These are phyloP conservation scores for Pyrus hybrid DNA, from an alignment of 331 rosid genomes.

Conservation along the genomic window DNA sequence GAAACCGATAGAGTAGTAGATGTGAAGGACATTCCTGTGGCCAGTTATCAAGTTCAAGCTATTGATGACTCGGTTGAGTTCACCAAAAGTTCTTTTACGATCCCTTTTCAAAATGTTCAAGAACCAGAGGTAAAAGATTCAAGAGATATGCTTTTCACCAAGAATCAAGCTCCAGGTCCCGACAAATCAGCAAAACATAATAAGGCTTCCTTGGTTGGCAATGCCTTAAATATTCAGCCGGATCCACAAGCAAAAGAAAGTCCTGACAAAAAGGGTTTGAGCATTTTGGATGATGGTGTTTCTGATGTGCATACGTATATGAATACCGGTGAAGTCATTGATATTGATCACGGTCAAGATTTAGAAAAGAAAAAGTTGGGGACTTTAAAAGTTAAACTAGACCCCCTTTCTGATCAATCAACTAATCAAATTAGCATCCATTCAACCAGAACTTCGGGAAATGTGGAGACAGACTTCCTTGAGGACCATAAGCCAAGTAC, in stretches of 20 bases:
- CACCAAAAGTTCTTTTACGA: conserved; percentile 20
- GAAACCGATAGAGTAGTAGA: conserved; percentile 21
- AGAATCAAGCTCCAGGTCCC: conserved; percentile 19
- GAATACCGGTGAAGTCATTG: conserved; percentile 17
- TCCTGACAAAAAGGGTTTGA: conserved; percentile 13
- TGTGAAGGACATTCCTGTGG: conserved; percentile 35
- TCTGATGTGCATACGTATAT: conserved; percentile 10
- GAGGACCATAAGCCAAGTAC: conserved; percentile 27
- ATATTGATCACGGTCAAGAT: conserved; percentile 11
- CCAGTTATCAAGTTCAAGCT: conserved; percentile 36
- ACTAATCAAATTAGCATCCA: conserved; percentile 18
- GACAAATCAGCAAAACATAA: conserved; percentile 13
- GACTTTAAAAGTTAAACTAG: conserved; percentile 23
- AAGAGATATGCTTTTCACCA: conserved; percentile 20
- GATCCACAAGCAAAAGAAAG: conserved; percentile 25
- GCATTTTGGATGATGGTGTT: conserved; percentile 8
- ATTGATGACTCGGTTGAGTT: conserved; percentile 21
- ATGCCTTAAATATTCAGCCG: conserved; percentile 3
- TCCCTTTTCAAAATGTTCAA: background rate
- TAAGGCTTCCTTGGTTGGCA: conserved; percentile 8
- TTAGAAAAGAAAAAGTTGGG: conserved; percentile 22
- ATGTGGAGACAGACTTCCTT: conserved; percentile 17
- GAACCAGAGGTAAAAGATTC: conserved; percentile 16
- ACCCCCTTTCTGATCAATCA: conserved; percentile 14
- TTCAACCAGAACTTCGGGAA: conserved; percentile 24